phyloP scores from a whole-genome alignment of 345 rosid species.

The Gossypium anomalum region DNA sequence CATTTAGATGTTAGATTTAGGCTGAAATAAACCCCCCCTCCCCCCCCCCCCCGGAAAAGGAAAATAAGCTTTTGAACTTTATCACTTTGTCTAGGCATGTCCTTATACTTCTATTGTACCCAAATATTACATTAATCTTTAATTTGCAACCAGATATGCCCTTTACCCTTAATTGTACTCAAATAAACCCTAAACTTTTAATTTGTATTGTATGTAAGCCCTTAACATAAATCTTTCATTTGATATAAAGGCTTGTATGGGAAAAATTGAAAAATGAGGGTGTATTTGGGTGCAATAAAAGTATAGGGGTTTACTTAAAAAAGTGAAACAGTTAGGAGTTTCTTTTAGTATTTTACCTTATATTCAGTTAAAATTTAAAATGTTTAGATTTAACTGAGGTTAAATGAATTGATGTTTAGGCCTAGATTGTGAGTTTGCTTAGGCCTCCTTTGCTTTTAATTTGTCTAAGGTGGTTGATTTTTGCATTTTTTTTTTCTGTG shows the following conservation, averaged over 20 bases:
- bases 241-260: neutral
- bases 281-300: neutral
- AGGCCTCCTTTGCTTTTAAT: neutral
- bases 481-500: neutral
- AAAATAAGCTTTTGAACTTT: neutral
- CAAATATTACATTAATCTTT: neutral
- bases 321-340: neutral
- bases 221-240: neutral
- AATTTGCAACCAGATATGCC: neutral
- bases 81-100: neutral
- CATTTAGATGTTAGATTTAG: neutral
- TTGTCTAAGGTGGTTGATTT: neutral
- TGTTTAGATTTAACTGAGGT: neutral
- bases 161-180: neutral
- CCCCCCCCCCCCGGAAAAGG: no score
- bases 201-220: neutral
- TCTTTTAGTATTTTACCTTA: neutral
- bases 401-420: neutral
- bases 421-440: neutral
- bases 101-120: neutral
- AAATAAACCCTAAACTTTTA: neutral
- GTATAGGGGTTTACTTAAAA: neutral
- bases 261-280: neutral
- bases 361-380: neutral
- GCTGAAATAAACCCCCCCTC: neutral